Base-by-base conservation (phyloP, 352 stramenopile species). In the Peronospora farinosa region DNA sequence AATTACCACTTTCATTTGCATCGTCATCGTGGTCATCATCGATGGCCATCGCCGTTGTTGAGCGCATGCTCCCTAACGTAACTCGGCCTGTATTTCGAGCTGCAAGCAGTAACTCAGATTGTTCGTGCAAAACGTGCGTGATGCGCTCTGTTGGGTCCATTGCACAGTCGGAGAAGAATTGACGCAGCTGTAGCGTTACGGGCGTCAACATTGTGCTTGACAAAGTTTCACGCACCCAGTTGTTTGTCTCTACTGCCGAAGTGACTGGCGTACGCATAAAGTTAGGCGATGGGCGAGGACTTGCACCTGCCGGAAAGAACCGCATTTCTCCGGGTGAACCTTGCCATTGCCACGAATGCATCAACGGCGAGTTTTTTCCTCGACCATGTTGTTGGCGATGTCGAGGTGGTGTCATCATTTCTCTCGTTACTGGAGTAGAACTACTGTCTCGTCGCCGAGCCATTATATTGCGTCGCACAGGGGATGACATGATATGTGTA, bases 161-260 rank as follows among this genome's bases (percentile, higher is more conserved):
- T 2, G 51, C 40, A 32, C 79, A 90, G 7, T 85, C 73, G 7
- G 63, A 57, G 37, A 90, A 90, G 47, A 88, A 84, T 7, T 47
- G 30, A 44, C 64, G 52, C 31, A 90, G 77, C 27, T 80, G 61
- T 6, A 65, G 64, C 1, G 64, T 75, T 5, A 87, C 50, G 15
- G 53, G 65, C 2, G 48, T 67, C 16, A 67, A 45, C 4, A 64
- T 67, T 44, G 51, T 60, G 25, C 38, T 59, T n/a, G 52, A 58
- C 28, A 91, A 52, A 0, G 66, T 83, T 45, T 87, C 77, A 32
- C 84, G 77, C 23, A 94, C 68, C 81, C 81, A 94, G 19, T 78
- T 84, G 63, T 69, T 91, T 13, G 76, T 92, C 49, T 94, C 81
- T 2, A 94, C 74, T 21, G 84, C 84, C 0, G 81, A 73, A 6